These are phyloP conservation scores for Fusarium piperis DNA, from an alignment of 2,329 filamentous ascomycete species.

Conservation along the genomic window DNA sequence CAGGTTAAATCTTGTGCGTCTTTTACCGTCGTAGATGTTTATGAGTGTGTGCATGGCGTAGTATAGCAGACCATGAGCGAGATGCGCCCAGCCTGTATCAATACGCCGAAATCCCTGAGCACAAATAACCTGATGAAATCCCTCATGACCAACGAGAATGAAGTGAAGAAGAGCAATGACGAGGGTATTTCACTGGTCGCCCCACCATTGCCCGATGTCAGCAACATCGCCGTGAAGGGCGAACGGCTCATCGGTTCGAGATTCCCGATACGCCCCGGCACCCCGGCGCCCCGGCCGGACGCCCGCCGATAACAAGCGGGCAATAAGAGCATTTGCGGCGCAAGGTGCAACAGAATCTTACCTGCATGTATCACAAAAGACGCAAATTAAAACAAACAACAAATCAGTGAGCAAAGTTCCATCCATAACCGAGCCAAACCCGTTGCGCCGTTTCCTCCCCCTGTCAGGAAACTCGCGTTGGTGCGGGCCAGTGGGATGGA, in stretches of 20 bases:
- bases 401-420: not conserved
- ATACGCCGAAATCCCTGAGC: not conserved
- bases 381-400: not conserved
- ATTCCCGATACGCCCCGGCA: constrained; percentile 9
- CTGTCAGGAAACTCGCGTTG: constrained; percentile 17
- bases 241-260: constrained; percentile 31
- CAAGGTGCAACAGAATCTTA: not conserved
- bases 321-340: not conserved
- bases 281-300: not conserved
- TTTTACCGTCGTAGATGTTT: not conserved
- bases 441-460: not conserved
- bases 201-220: constrained; percentile 9
- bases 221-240: not conserved
- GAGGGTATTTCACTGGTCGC: not conserved
- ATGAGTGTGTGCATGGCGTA: not conserved
- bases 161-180: constrained; percentile 3
- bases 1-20: not conserved
- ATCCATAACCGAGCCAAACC: constrained; percentile 1
- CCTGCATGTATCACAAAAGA: not conserved
- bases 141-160: constrained; percentile 23
- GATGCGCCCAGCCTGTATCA: not conserved
- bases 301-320: not conserved
- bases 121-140: constrained; percentile 27
- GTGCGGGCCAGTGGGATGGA: constrained; percentile 33
- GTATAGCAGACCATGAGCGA: not conserved